phyloP scores from a whole-genome alignment of 1,139 yeast species.

The Scheffersomyces segobiensis region DNA sequence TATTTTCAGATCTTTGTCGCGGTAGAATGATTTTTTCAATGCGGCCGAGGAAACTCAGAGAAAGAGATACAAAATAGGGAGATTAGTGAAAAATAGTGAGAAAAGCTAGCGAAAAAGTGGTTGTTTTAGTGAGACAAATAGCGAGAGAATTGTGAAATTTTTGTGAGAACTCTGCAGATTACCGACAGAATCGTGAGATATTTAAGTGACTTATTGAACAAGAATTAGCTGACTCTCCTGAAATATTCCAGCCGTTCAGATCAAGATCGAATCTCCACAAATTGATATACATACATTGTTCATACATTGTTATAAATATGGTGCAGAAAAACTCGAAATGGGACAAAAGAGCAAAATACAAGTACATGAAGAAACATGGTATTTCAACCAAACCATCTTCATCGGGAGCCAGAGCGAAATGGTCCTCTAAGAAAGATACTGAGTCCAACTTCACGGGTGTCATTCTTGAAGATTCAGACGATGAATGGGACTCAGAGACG shows the following conservation, averaged over 20 bases:
- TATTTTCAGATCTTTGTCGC: background rate
- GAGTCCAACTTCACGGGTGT: conserved; percentile 11
- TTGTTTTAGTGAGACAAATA: no score
- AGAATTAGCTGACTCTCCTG: background rate
- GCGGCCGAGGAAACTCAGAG: background rate
- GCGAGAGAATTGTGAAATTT: no score
- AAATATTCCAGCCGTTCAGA: background rate
- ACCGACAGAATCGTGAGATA: no score
- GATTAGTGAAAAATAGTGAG: no score
- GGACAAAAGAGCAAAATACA: conserved; percentile 45
- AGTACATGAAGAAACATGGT: conserved; percentile 45
- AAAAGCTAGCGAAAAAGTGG: no score
- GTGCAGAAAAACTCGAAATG: conserved; percentile 47
- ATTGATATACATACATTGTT: background rate
- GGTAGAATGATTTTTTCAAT: background rate
- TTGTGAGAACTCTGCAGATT: no score
- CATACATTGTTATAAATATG: no score
- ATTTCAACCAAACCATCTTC: conserved; percentile 6
- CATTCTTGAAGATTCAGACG: conserved; percentile 30
- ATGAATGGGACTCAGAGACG: conserved; percentile 47
- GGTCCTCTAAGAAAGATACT: conserved; percentile 33
- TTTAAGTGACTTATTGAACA: background rate
- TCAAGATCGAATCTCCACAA: background rate
- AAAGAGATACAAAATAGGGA: background rate
- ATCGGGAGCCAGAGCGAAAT: conserved; percentile 25